Base-by-base conservation (phyloP, 2,329 filamentous ascomycete genomes). In the Pseudogymnoascus sp. region DNA sequence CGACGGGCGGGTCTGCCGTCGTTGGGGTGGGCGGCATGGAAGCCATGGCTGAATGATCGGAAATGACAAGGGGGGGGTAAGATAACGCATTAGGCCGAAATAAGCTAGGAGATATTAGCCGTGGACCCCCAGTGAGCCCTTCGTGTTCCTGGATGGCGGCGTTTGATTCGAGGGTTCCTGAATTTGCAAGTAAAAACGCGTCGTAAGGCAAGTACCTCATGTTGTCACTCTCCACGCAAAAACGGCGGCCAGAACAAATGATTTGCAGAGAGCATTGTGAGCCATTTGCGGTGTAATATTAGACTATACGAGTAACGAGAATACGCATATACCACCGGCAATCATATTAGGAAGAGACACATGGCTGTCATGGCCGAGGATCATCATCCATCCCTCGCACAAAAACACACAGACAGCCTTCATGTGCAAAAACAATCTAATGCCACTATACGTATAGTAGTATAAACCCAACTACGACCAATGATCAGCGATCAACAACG, bases 71-170 rank as follows among this genome's bases (percentile, higher is more conserved):
- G 47, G 47, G 47, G 42, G 50, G n/a, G 44, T 11, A 13, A 10
- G 50, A 33, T 57, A 57, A 19, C 50, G 50, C 50, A 57, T 57
- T 57, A 57, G 50, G 50, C 50, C 50, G 26, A 33, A 57, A 33
- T 57, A 6, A 57, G 50, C 50, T 57, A 57, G 50, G 5, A n/a
- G 4, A 57, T 47, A 57, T 57, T 57, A 33, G 50, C 50, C 50
- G 28, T 57, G 50, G 50, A 57, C 50, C 50, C 47, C 50, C 50
- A 33, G n/a, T 57, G 50, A 28, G 50, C 50, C 50, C 50, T 57
- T 57, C 26, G 50, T 53, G 47, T 57, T 57, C 28, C 28, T 57
- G 50, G 50, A 33, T 33, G 26, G 26, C 50, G 50, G 7, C 23
- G 28, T 57, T 2, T 57, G 50, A 57, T 57, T 57, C 26, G 47